A percentile compares a stretch with the other conserved stretches of the same genome.
phyloP scores from a whole-genome alignment of 176 grass and related monocot species.

The Musa acuminata region DNA sequence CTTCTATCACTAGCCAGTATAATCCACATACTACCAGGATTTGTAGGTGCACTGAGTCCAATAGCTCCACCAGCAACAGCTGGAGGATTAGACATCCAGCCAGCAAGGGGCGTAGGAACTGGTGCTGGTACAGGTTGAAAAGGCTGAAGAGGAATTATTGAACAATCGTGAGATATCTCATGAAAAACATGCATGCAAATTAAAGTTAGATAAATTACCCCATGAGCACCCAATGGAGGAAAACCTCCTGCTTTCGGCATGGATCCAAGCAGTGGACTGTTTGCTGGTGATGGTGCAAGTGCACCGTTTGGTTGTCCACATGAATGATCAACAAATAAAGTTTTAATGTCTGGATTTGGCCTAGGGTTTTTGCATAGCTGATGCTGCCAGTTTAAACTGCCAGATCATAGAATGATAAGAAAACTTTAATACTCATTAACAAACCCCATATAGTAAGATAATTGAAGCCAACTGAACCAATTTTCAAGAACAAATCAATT shows the following conservation, averaged over 20 bases:
- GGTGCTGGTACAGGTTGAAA: conserved; percentile 81
- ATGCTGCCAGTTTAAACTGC: conserved; percentile 99
- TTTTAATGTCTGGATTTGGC: conserved; percentile 99
- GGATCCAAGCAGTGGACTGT: conserved; percentile 71
- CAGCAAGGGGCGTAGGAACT: conserved; percentile 68
- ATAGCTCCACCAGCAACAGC: conserved; percentile 80
- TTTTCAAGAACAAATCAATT: not conserved
- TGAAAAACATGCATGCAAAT: not conserved
- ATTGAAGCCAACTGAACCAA: not conserved
- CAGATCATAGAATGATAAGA: conserved; percentile 23
- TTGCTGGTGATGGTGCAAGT: conserved; percentile 80
- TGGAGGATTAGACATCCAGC: conserved; percentile 95
- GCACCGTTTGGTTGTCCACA: conserved; percentile 97
- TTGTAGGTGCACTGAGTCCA: conserved; percentile 74
- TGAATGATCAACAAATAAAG: conserved; percentile 96
- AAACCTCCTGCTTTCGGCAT: conserved; percentile 92
- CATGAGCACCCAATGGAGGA: conserved; percentile 83
- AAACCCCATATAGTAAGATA: not conserved
- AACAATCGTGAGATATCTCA: not conserved
- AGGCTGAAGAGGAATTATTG: conserved; percentile 37
- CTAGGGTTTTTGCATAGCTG: conserved; percentile 99
- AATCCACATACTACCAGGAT: conserved; percentile 59
- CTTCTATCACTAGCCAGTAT: conserved; percentile 11
- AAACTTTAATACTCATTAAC: conserved; percentile 3
- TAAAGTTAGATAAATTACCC: conserved; percentile 36